Conservation (phyloP, 2,329 filamentous ascomycete genomes). For the Aureobasidium sp. region DNA sequence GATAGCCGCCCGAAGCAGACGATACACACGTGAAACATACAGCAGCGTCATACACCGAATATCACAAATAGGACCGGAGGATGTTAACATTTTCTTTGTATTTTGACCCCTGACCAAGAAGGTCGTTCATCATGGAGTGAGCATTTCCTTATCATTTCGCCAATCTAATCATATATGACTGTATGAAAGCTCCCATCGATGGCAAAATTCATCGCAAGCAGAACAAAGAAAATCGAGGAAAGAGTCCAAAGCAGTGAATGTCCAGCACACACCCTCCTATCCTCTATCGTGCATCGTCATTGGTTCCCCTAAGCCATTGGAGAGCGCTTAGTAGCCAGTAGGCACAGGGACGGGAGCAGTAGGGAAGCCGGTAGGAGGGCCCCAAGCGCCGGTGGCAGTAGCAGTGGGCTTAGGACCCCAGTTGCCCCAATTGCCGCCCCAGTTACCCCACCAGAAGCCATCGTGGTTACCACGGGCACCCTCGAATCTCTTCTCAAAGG, state of each 20-base stretch:
- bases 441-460: conserved; percentile 4
- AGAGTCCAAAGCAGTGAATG: not conserved
- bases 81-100: not conserved
- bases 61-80: too few species aligned
- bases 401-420: conserved; percentile 7
- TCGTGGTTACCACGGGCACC: not conserved
- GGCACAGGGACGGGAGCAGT: conserved; percentile 3
- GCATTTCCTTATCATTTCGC: not conserved
- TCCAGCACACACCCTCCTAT: not conserved
- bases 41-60: not conserved
- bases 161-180: not conserved
- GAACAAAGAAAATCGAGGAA: not conserved
- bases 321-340: not conserved
- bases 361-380: not conserved
- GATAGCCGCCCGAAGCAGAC: not conserved
- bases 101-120: not conserved
- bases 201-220: not conserved
- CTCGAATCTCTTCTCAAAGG: conserved; percentile 7
- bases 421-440: not conserved
- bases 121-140: not conserved
- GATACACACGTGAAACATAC: not conserved
- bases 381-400: not conserved
- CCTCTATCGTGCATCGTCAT: not conserved
- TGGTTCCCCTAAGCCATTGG: too few species aligned
- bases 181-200: not conserved